These are phyloP conservation scores for Kuraishia ogatae DNA, from an alignment of 805 yeast species.

Conservation along the genomic window DNA sequence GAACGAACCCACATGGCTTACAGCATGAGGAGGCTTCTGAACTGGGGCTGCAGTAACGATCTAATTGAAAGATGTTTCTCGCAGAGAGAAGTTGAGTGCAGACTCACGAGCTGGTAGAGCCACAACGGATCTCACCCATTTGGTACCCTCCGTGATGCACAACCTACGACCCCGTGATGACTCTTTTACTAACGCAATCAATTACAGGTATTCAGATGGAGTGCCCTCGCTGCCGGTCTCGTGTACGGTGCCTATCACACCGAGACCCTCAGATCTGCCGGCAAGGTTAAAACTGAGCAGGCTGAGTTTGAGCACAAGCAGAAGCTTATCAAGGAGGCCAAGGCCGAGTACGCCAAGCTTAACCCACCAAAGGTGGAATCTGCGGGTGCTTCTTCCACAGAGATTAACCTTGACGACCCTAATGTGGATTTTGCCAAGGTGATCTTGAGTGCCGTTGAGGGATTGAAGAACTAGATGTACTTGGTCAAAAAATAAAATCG, in stretches of 20 bases:
- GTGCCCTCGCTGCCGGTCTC: conserved; percentile 83
- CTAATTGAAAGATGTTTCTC: too few relatives aligned
- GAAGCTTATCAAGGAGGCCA: conserved; percentile 80
- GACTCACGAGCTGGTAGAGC: too few relatives aligned
- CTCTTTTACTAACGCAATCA: neutral
- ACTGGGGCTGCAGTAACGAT: too few relatives aligned
- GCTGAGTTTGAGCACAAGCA: conserved; percentile 55
- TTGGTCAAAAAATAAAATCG: neutral
- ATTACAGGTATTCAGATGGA: conserved; percentile 80
- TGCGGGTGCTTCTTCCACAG: conserved; percentile 14
- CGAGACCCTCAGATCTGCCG: conserved; percentile 52
- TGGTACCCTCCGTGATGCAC: too few relatives aligned
- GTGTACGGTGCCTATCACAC: conserved; percentile 86
- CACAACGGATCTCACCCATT: too few relatives aligned
- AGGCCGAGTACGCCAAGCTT: conserved; percentile 74
- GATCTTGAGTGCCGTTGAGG: conserved; percentile 56
- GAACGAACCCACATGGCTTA: too few relatives aligned
- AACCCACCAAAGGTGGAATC: conserved; percentile 15
- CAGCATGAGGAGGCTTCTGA: too few relatives aligned
- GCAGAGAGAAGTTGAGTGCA: too few relatives aligned
- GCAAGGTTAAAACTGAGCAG: conserved; percentile 47
- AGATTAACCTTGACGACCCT: conserved; percentile 76
- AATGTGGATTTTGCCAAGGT: conserved; percentile 77
- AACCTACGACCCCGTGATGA: too few relatives aligned
- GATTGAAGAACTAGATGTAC: conserved; percentile 23